Percentiles rank a stretch among this genome's conserved stretches.
phyloP scores from a whole-genome alignment of 306 rosid genomes.

The Quercus agrifolia region DNA sequence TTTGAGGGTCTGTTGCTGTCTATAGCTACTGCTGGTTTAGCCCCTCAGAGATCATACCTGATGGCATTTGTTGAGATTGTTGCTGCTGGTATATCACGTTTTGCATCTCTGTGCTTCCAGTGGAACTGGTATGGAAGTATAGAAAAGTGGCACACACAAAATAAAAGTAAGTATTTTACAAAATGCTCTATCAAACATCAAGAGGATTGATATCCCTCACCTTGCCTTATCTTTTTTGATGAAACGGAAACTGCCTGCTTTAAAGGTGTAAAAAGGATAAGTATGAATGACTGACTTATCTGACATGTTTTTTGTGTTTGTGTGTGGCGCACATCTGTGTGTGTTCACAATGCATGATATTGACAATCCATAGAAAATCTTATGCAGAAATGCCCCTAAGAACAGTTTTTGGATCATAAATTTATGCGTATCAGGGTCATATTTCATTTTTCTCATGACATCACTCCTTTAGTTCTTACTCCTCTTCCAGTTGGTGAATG shows the following conservation, averaged over 20 bases:
- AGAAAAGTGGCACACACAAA: conserved; percentile 63
- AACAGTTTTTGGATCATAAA: background rate
- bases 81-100: conserved; percentile 49
- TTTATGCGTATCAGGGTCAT: background rate
- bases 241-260: background rate
- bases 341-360: background rate
- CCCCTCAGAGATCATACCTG: conserved; percentile 79
- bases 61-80: conserved; percentile 85
- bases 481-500: background rate
- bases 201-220: conserved; percentile 4
- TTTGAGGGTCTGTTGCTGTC: conserved; percentile 64
- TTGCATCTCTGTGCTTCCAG: conserved; percentile 64
- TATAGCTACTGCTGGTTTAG: conserved; percentile 73
- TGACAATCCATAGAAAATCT: background rate
- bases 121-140: conserved; percentile 79
- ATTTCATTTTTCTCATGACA: background rate
- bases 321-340: background rate
- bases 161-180: conserved; percentile 38
- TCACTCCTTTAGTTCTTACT: background rate
- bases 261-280: background rate
- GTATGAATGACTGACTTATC: background rate
- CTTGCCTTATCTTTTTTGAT: background rate
- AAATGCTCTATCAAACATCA: conserved; percentile 4
- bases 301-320: background rate
- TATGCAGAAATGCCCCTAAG: background rate